Conservation (phyloP, 306 rosid species). For the Cucumis hystrix region DNA sequence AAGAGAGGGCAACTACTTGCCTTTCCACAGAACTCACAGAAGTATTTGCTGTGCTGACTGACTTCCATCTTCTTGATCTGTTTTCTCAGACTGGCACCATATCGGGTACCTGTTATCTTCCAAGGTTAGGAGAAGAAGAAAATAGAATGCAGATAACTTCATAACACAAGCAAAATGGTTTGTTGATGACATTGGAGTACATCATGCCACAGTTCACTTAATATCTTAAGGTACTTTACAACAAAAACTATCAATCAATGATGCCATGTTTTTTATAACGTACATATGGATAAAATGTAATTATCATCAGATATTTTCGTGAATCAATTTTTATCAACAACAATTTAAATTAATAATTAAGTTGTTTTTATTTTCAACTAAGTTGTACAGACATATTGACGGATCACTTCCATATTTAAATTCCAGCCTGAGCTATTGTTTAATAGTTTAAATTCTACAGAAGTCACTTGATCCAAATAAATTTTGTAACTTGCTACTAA, state of each 20-base stretch:
- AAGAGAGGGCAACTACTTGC: slow-evolving; percentile 13
- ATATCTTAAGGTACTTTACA: slow-evolving; percentile 70
- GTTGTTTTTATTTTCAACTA: too few species aligned
- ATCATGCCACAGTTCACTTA: slow-evolving; percentile 79
- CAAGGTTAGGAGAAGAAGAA: neutral
- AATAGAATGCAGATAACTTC: neutral
- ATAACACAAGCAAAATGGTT: slow-evolving; percentile 40
- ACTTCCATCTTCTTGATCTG: slow-evolving; percentile 97
- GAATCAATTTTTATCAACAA: too few species aligned
- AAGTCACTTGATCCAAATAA: neutral
- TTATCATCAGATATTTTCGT: too few species aligned
- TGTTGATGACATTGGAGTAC: slow-evolving; percentile 91
- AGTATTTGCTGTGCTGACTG: slow-evolving; percentile 77
- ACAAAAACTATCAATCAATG: slow-evolving; percentile 88
- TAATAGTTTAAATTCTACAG: slow-evolving; percentile 25
- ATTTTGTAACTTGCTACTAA: neutral
- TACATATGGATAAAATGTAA: too few species aligned
- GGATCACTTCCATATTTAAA: slow-evolving; percentile 52
- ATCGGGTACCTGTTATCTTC: slow-evolving; percentile 48
- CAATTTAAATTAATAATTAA: too few species aligned
- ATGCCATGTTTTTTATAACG: slow-evolving; percentile 18
- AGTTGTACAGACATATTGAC: too few species aligned
- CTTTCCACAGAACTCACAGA: slow-evolving; percentile 92
- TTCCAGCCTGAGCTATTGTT: slow-evolving; percentile 68
- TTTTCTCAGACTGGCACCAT: slow-evolving; percentile 86